Base-by-base conservation (phyloP, 1,284 basidiomycete species). In the Cryptococcus jaspeensis region DNA sequence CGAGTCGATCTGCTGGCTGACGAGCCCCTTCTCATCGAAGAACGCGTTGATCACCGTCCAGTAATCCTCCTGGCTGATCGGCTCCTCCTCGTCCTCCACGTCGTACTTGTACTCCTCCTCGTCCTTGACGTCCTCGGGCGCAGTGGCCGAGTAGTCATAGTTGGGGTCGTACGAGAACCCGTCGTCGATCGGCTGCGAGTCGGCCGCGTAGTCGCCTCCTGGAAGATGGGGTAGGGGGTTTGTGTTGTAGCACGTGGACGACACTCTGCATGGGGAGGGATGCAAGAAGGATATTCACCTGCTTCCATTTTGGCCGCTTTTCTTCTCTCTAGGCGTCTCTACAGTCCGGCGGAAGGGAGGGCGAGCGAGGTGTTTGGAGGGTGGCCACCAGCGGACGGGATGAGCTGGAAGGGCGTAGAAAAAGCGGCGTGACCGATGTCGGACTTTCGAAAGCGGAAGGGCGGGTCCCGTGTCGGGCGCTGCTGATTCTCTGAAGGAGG, bases 21-120 rank as follows among this genome's bases (percentile, higher is more conserved):
- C 96, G 58, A 99, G 87, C 79, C 95, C 95, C 78, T 96, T 97
- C 76, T 94, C 90, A 61, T 92, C 88, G 76, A 99, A 99, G 82
- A 97, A 99, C 69, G 90, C 87, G 60, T 90, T 89, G 71, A 99
- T 98, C 69, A 96, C 86, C 44, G 88, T 88, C 93, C 93, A 97
- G 74, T 91, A 92, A 72, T 94, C 92, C 75, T 95, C 92, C 72
- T 92, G 90, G 1, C 88, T 90, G 78, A 94, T 73, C 12, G 71
- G 56, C 71, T 88, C 87, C 67, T 88, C 86, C 58, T 83, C 83
- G 15, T 85, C 83, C 51, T 87, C 87, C 45, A 53, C 59, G 16
- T 62, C 60, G 37, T 63, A 53, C 25, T 62, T 62, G 39, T 66
- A 49, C 13, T 60, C 58, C 32, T 58, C 52, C 12, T 51, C 58